Percentiles rank a stretch among this genome's conserved stretches.
Evolutionary conservation across 345 rosid species (phyloP).

Genomic region (Nasturtium officinale): DNA sequence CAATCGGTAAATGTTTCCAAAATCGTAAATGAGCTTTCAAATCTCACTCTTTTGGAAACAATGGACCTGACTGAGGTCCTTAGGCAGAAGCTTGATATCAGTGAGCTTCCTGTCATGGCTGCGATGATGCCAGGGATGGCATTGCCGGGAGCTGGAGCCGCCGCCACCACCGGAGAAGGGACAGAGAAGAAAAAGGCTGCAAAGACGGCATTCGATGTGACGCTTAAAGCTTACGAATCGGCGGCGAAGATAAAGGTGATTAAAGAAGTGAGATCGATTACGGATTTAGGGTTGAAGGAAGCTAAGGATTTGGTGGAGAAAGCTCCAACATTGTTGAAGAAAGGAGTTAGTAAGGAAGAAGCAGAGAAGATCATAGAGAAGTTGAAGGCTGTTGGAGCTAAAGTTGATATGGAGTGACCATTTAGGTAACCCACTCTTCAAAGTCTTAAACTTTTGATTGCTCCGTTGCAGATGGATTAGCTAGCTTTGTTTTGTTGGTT

Average conservation of each 20-base stretch:
- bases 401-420: slow-evolving; percentile 77
- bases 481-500: not conserved
- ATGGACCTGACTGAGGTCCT: slow-evolving; percentile 72
- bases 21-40: slow-evolving; percentile 69
- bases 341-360: slow-evolving; percentile 88
- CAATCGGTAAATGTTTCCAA: slow-evolving; percentile 55
- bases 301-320: slow-evolving; percentile 98
- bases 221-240: slow-evolving; percentile 79
- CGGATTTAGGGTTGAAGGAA: slow-evolving; percentile 87
- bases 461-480: no score
- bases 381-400: slow-evolving; percentile 86
- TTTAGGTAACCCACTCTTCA: slow-evolving; percentile 18
- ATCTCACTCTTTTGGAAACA: slow-evolving; percentile 73
- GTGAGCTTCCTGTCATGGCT: slow-evolving; percentile 83
- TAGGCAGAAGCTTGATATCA: slow-evolving; percentile 57
- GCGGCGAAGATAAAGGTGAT: slow-evolving; percentile 84
- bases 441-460: not conserved
- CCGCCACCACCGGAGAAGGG: slow-evolving; percentile 45
- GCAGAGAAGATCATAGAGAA: slow-evolving; percentile 81
- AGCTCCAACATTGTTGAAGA: slow-evolving; percentile 78
- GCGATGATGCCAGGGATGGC: slow-evolving; percentile 95
- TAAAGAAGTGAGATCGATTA: slow-evolving; percentile 84
- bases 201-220: slow-evolving; percentile 75
- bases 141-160: slow-evolving; percentile 50
- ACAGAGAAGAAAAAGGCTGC: slow-evolving; percentile 60